Evolutionary conservation across 176 grass and related monocot genomes (phyloP).

Genomic region (Phoenix dactylifera): DNA sequence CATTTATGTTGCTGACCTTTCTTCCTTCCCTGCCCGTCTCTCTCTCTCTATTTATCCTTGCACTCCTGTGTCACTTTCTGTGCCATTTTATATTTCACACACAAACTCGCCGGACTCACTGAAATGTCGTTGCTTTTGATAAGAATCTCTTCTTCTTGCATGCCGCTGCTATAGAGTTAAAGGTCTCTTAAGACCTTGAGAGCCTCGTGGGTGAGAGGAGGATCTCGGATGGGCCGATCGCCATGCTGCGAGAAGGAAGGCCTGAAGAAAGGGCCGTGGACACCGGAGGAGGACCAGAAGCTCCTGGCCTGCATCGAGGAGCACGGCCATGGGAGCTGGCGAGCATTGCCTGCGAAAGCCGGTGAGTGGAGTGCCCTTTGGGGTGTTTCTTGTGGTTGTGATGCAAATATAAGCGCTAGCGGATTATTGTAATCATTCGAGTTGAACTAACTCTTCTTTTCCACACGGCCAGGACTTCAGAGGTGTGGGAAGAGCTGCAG

Average conservation of each 20-base stretch:
- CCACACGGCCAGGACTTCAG: not conserved
- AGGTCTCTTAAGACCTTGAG: no score
- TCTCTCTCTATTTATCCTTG: not conserved
- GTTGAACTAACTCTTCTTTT: no score
- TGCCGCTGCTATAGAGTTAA: not conserved
- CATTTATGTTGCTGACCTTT: constrained; percentile 5
- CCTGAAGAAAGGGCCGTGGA: constrained; percentile 10
- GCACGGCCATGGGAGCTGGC: constrained; percentile 8
- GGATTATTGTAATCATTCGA: no score
- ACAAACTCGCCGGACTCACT: constrained; percentile 2
- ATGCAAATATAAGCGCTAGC: no score
- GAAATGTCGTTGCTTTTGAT: not conserved
- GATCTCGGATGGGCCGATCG: not conserved
- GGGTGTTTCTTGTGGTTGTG: not conserved
- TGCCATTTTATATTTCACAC: constrained; percentile 11
- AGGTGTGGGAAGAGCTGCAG: constrained; percentile 10
- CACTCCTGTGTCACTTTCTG: not conserved
- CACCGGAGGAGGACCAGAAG: constrained; percentile 8
- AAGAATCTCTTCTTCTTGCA: constrained; percentile 7
- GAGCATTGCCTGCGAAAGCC: constrained; percentile 4
- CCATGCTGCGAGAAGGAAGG: constrained; percentile 4
- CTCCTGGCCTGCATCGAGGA: constrained; percentile 9
- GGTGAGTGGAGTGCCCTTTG: not conserved
- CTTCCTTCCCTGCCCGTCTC: not conserved
- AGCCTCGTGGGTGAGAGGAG: not conserved